Percentiles rank a stretch among this genome's conserved stretches.
Evolutionary conservation across 2,329 filamentous ascomycete genomes (phyloP).

Genomic region (Nannizzia gypsea): DNA sequence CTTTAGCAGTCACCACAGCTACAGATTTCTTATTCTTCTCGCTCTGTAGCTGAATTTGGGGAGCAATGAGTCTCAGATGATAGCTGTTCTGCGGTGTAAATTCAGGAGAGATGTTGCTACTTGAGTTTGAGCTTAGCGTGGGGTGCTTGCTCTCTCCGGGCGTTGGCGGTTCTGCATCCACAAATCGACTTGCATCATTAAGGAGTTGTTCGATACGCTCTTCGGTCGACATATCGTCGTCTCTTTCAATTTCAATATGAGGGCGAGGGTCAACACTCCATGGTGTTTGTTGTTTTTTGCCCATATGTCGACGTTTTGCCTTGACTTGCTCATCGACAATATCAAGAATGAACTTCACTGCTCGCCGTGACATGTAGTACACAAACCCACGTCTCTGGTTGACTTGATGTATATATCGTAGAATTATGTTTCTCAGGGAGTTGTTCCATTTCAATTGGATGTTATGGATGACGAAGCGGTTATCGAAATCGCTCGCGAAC

Average conservation of each 20-base stretch:
- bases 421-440: conserved; percentile 82
- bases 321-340: conserved; percentile 91
- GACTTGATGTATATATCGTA: conserved; percentile 95
- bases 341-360: conserved; percentile 95
- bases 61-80: conserved; percentile 85
- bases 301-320: conserved; percentile 42
- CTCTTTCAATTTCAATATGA: conserved; percentile 32
- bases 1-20: conserved; percentile 91
- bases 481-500: conserved; percentile 90
- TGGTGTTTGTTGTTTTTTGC: conserved; percentile 13
- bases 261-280: neutral
- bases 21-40: conserved; percentile 96
- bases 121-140: conserved; percentile 39
- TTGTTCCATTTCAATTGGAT: conserved; percentile 99
- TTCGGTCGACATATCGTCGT: conserved; percentile 58
- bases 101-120: conserved; percentile 69
- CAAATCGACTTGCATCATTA: conserved; percentile 70
- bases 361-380: conserved; percentile 90
- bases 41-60: conserved; percentile 95
- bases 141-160: conserved; percentile 21
- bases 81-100: conserved; percentile 90
- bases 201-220: conserved; percentile 78
- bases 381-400: conserved; percentile 91
- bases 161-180: conserved; percentile 54
- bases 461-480: conserved; percentile 96